Conservation (phyloP, 2,329 filamentous ascomycete genomes). For the Xenoacremonium recifei region DNA sequence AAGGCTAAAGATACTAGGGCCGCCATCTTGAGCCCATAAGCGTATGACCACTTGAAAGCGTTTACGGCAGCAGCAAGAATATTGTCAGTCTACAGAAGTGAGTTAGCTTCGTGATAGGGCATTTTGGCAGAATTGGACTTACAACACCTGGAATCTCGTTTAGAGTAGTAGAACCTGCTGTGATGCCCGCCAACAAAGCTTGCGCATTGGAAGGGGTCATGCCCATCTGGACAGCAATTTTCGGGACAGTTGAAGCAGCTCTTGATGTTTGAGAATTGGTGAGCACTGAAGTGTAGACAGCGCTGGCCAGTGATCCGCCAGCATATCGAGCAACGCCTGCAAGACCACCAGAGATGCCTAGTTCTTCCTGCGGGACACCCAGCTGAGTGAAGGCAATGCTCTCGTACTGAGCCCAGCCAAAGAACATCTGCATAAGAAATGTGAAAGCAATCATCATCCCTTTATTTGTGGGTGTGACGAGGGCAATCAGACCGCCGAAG, state of each 20-base stretch:
- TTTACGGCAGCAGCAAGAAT: not conserved
- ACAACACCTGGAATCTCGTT: not conserved
- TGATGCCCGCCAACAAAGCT: not conserved
- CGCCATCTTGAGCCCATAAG: not conserved
- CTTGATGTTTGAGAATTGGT: not conserved
- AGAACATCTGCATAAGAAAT: not conserved
- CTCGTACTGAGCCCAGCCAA: not conserved
- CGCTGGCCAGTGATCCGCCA: not conserved
- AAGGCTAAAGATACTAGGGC: not conserved
- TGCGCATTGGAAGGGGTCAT: not conserved
- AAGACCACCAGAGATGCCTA: not conserved
- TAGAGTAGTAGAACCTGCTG: not conserved
- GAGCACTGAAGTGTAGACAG: not conserved
- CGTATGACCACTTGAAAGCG: not conserved
- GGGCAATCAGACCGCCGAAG: not conserved
- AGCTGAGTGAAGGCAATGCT: conserved; percentile 1
- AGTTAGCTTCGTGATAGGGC: not conserved
- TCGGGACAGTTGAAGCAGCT: not conserved
- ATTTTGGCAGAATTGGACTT: not conserved
- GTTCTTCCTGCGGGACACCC: not conserved
- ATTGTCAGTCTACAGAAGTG: not conserved
- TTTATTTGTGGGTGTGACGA: not conserved
- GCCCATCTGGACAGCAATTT: not conserved
- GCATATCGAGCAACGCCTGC: not conserved
- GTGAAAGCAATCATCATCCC: not conserved